Evolutionary conservation across 768 basidiomycete species (phyloP).

Genomic region (Russula griseocarnosa): DNA sequence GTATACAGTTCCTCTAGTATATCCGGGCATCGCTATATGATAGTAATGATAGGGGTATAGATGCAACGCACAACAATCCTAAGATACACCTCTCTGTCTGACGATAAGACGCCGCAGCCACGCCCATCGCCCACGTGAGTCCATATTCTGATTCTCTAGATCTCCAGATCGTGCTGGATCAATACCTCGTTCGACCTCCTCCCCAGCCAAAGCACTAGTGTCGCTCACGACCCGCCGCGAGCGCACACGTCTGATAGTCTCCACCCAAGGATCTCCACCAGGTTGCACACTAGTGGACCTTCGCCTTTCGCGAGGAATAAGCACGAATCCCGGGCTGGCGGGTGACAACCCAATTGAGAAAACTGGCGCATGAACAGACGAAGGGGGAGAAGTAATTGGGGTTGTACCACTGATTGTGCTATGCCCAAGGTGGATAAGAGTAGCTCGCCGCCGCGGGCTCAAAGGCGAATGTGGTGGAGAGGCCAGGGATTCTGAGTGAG

Average conservation of each 20-base stretch:
- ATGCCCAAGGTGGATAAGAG: constrained; percentile 1
- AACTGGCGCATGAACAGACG: constrained; percentile 38
- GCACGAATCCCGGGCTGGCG: constrained; percentile 72
- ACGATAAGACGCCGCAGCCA: constrained; percentile 10
- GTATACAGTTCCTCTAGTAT: constrained; percentile 15
- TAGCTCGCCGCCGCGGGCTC: constrained; percentile 18
- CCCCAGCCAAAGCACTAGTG: background rate
- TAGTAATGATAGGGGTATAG: constrained; percentile 11
- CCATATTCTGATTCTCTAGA: background rate
- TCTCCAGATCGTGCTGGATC: background rate
- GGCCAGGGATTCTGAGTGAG: constrained; percentile 8
- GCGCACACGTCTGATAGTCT: constrained; percentile 13
- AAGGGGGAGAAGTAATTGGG: constrained; percentile 8
- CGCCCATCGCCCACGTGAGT: constrained; percentile 10
- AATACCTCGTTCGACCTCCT: constrained; percentile 5
- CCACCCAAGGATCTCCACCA: constrained; percentile 18
- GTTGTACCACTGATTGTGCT: constrained; percentile 23
- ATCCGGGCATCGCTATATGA: constrained; percentile 18
- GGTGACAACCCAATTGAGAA: constrained; percentile 76
- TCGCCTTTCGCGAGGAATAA: constrained; percentile 53
- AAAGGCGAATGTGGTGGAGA: constrained; percentile 14
- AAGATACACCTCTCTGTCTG: background rate
- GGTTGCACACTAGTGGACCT: constrained; percentile 40
- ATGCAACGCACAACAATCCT: constrained; percentile 1
- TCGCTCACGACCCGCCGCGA: constrained; percentile 23